Evolutionary conservation across 2,329 filamentous ascomycete species (phyloP).

Genomic region (Oidium heveae): DNA sequence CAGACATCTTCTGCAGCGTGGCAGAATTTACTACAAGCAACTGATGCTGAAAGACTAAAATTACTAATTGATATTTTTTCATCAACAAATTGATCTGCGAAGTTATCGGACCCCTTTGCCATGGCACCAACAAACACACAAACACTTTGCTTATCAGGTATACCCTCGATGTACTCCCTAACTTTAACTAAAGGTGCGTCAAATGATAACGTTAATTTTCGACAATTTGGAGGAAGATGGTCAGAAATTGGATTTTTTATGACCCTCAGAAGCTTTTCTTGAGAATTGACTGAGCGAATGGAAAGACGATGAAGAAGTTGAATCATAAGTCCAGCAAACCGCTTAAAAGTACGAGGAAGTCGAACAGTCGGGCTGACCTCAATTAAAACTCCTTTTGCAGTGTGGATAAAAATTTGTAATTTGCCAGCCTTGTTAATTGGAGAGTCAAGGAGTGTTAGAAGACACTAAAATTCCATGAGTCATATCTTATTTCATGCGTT

Average conservation of each 20-base stretch:
- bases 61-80: constrained; percentile 98
- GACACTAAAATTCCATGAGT: constrained; percentile 34
- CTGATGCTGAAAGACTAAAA: constrained; percentile 88
- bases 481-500: too few relatives aligned
- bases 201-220: constrained; percentile 91
- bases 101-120: constrained; percentile 90
- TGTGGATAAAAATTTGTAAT: constrained; percentile 96
- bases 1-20: constrained; percentile 93
- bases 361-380: constrained; percentile 95
- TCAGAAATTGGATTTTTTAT: constrained; percentile 97
- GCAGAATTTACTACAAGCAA: constrained; percentile 98
- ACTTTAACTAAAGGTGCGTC: constrained; percentile 72
- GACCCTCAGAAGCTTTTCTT: constrained; percentile 91
- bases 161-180: constrained; percentile 61
- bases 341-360: constrained; percentile 95
- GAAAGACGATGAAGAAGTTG: constrained; percentile 87
- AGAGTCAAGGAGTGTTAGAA: constrained; percentile 88
- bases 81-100: constrained; percentile 82
- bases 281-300: constrained; percentile 86
- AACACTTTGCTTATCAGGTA: constrained; percentile 69
- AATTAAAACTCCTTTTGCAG: constrained; percentile 87
- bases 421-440: constrained; percentile 96
- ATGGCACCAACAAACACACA: constrained; percentile 97
- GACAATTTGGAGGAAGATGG: constrained; percentile 86
- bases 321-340: constrained; percentile 95